phyloP scores from a whole-genome alignment of 2,329 filamentous ascomycete genomes.

The Aspergillus ruber region DNA sequence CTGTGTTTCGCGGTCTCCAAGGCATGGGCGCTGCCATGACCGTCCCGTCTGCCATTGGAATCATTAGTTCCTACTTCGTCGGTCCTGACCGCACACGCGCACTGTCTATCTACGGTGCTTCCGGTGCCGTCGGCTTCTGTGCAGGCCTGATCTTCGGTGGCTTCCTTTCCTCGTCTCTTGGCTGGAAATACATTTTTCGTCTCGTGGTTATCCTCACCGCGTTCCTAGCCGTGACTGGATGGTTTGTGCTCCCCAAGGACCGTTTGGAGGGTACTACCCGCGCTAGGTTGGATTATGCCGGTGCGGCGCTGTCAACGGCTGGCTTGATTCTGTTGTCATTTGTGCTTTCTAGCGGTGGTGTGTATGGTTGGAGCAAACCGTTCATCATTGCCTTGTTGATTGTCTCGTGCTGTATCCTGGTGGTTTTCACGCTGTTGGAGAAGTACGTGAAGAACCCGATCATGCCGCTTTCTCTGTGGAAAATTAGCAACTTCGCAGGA shows the following conservation, averaged over 20 bases:
- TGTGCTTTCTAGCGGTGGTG: conserved; percentile 40
- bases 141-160: conserved; percentile 36
- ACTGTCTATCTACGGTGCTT: conserved; percentile 35
- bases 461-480: conserved; percentile 43
- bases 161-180: conserved; percentile 33
- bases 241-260: conserved; percentile 35
- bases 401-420: conserved; percentile 32
- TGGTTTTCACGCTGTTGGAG: conserved; percentile 35
- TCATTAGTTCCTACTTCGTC: conserved; percentile 40
- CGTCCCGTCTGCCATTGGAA: conserved; percentile 42
- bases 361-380: conserved; percentile 42
- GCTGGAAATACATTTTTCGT: conserved; percentile 37
- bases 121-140: conserved; percentile 36
- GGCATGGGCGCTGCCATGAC: conserved; percentile 44
- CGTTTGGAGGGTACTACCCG: conserved; percentile 24
- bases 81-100: conserved; percentile 33
- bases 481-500: conserved; percentile 41
- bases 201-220: conserved; percentile 30
- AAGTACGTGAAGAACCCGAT: conserved; percentile 41
- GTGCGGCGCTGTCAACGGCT: conserved; percentile 37
- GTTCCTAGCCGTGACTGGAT: conserved; percentile 23
- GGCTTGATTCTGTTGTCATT: conserved; percentile 42
- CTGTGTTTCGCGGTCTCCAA: conserved; percentile 39
- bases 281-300: conserved; percentile 37
- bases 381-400: conserved; percentile 41